phyloP scores from a whole-genome alignment of 805 yeast genomes.

The Candida berthetii region DNA sequence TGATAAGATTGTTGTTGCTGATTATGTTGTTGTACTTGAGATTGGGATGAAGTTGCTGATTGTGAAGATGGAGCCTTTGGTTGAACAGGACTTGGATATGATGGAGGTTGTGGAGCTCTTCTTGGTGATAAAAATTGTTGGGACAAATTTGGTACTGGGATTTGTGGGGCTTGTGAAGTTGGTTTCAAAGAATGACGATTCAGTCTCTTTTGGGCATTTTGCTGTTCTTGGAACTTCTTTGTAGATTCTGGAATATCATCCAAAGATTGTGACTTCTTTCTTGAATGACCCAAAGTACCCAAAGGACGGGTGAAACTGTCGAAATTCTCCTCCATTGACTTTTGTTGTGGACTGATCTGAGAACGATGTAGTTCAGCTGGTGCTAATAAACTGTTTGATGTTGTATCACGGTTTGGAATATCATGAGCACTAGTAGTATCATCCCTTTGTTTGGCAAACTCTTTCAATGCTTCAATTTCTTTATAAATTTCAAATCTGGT shows the following conservation, averaged over 20 bases:
- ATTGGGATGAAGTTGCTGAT: conserved; percentile 4
- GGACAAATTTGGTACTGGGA: conserved; percentile 15
- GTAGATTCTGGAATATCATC: conserved; percentile 31
- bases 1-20: background rate
- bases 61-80: conserved; percentile 5
- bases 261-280: conserved; percentile 46
- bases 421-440: conserved; percentile 2
- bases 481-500: conserved; percentile 89
- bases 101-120: conserved; percentile 67
- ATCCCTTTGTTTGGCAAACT: conserved; percentile 9
- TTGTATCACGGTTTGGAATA: background rate
- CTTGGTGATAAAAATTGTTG: conserved; percentile 57
- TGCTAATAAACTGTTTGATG: conserved; percentile 1
- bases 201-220: background rate
- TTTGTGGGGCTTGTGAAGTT: conserved; percentile 13
- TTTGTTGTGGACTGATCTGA: background rate
- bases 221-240: background rate
- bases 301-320: conserved; percentile 17
- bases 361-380: conserved; percentile 7
- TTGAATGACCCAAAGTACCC: conserved; percentile 28
- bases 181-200: conserved; percentile 3
- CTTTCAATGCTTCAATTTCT: conserved; percentile 68
- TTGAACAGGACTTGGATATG: conserved; percentile 35
- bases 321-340: conserved; percentile 8
- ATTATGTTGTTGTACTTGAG: background rate